Evolutionary conservation across 306 rosid species (phyloP).

Genomic region (Trifolium repens): DNA sequence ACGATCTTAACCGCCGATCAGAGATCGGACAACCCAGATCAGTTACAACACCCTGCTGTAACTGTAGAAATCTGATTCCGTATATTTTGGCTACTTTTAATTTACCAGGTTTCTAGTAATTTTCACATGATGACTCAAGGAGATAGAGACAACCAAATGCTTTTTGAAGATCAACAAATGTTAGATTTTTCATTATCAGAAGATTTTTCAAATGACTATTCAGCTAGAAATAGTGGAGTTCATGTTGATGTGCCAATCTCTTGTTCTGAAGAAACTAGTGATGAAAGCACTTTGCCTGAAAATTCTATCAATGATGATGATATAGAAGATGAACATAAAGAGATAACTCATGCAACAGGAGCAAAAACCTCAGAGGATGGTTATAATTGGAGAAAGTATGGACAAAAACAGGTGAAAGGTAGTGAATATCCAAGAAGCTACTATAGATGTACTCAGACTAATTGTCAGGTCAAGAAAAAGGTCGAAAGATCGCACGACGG

Average conservation of each 20-base stretch:
- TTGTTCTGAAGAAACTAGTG: slow-evolving; percentile 49
- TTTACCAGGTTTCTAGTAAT: slow-evolving; percentile 42
- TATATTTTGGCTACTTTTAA: slow-evolving; percentile 32
- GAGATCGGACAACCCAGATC: too few species aligned
- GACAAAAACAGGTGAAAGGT: too few species aligned
- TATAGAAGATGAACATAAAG: slow-evolving; percentile 59
- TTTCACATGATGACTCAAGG: slow-evolving; percentile 49
- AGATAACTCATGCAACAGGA: slow-evolving; percentile 49
- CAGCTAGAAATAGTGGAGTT: slow-evolving; percentile 41
- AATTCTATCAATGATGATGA: slow-evolving; percentile 48
- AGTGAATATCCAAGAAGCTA: too few species aligned
- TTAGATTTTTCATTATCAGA: slow-evolving; percentile 59
- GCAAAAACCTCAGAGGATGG: slow-evolving; percentile 26
- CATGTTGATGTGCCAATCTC: slow-evolving; percentile 44
- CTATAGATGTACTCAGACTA: too few species aligned
- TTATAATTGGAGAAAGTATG: too few species aligned
- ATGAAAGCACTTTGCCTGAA: slow-evolving; percentile 47
- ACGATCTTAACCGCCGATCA: too few species aligned
- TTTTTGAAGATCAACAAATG: slow-evolving; percentile 46
- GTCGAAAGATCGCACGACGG: too few species aligned
- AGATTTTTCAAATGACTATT: slow-evolving; percentile 53
- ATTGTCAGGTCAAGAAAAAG: too few species aligned
- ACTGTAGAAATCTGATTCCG: too few species aligned
- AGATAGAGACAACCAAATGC: slow-evolving; percentile 47
- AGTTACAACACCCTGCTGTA: too few species aligned